These are phyloP conservation scores for Microcos paniculata DNA, from an alignment of 345 rosid species.

Conservation along the genomic window DNA sequence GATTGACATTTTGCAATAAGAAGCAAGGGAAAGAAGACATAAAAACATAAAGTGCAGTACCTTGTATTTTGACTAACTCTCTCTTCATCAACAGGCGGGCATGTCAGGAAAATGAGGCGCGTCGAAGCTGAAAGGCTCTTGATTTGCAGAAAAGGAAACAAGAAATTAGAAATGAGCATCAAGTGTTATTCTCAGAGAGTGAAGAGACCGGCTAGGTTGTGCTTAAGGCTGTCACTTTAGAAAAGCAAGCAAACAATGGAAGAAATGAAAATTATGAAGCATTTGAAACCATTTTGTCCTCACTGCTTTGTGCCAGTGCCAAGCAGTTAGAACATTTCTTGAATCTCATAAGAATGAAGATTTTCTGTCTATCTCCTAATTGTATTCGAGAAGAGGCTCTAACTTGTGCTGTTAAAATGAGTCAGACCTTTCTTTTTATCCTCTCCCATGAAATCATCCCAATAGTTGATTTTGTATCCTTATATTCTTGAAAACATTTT, in stretches of 20 bases:
- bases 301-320: neutral
- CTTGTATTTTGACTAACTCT: constrained; percentile 58
- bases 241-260: neutral
- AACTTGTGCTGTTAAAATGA: neutral
- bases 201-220: neutral
- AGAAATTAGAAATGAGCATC: constrained; percentile 8
- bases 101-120: constrained; percentile 66
- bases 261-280: neutral
- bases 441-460: neutral
- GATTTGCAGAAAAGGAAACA: neutral
- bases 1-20: neutral
- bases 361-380: neutral
- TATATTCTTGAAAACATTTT: neutral
- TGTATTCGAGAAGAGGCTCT: neutral
- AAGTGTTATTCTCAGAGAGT: neutral
- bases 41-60: constrained; percentile 35
- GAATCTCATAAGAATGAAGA: neutral
- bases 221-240: neutral
- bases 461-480: neutral
- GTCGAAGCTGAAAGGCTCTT: constrained; percentile 77
- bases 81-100: constrained; percentile 90
- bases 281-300: neutral
- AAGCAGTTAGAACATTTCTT: neutral
- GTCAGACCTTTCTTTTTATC: neutral
- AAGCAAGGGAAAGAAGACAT: neutral